Percentiles rank a stretch among this genome's conserved stretches.
Conservation (phyloP, 2,329 filamentous ascomycete species). For the Pyrenophora tritici-repentis region DNA sequence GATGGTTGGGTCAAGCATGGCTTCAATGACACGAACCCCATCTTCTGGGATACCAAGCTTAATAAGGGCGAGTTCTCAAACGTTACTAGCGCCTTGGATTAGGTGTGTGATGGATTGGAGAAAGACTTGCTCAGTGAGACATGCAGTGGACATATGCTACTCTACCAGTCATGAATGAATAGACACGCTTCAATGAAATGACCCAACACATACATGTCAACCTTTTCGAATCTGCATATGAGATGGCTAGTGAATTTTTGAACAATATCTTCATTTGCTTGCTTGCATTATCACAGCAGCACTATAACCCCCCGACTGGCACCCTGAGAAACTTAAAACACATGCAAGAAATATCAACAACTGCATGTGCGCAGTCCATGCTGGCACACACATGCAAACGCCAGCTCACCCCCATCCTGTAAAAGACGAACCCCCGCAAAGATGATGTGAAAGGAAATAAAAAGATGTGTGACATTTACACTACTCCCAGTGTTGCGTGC, state of each 20-base stretch:
- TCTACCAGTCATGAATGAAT: slow-evolving; percentile 14
- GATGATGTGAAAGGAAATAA: slow-evolving; percentile 2
- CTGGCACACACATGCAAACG: slow-evolving; percentile 5
- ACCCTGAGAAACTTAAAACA: background rate
- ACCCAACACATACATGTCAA: background rate
- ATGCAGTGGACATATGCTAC: too few relatives aligned
- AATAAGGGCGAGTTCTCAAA: slow-evolving; percentile 98
- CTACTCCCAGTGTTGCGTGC: slow-evolving; percentile 22
- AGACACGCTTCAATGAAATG: slow-evolving; percentile 16
- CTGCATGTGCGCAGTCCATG: background rate
- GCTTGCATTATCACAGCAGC: too few relatives aligned
- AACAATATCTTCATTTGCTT: slow-evolving; percentile 3
- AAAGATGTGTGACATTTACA: slow-evolving; percentile 25
- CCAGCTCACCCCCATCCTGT: background rate
- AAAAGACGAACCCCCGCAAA: background rate
- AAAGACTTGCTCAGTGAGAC: background rate
- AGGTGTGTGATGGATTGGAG: slow-evolving; percentile 22
- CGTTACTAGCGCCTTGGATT: slow-evolving; percentile 78
- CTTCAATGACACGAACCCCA: slow-evolving; percentile 96
- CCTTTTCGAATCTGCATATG: background rate
- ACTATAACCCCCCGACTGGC: too few relatives aligned
- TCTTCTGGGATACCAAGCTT: slow-evolving; percentile 99
- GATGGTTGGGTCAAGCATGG: slow-evolving; percentile 98
- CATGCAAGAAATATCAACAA: background rate
- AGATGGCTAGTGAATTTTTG: background rate